Conservation (phyloP, 2,329 filamentous ascomycete species). For the Colletotrichum truncatum region DNA sequence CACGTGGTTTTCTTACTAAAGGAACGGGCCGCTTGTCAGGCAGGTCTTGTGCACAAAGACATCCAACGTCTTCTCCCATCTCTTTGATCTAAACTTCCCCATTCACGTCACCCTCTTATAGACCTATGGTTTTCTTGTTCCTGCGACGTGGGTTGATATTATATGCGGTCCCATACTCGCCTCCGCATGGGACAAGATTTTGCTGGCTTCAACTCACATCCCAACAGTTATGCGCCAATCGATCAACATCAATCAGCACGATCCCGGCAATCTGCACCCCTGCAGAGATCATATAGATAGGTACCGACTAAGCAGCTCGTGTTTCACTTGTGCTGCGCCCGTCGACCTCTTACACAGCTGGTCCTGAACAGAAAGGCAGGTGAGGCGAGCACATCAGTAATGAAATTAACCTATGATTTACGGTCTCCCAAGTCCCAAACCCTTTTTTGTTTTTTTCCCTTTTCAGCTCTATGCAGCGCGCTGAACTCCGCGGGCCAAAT, state of each 20-base stretch:
- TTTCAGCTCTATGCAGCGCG: constrained; percentile 10
- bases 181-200: background rate
- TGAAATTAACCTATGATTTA: constrained; percentile 28
- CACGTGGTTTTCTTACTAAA: constrained; percentile 15
- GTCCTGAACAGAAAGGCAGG: background rate
- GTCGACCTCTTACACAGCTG: background rate
- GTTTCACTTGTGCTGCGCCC: background rate
- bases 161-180: background rate
- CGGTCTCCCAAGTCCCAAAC: constrained; percentile 4
- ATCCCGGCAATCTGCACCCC: constrained; percentile 26
- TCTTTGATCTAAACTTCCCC: background rate
- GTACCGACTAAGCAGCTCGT: background rate
- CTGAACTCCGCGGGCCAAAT: background rate
- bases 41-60: constrained; percentile 16
- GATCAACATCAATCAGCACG: constrained; percentile 7
- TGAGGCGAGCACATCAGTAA: background rate
- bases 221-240: constrained; percentile 14
- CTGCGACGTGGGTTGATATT: background rate
- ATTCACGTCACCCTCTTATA: background rate
- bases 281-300: constrained; percentile 20
- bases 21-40: constrained; percentile 26
- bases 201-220: background rate
- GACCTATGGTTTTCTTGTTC: background rate
- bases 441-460: background rate
- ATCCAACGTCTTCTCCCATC: constrained; percentile 5